Evolutionary conservation across 257 asterid species (phyloP), one percentile per base, ranked within the genome.

Genomic region (Salvia miltiorrhiza): DNA sequence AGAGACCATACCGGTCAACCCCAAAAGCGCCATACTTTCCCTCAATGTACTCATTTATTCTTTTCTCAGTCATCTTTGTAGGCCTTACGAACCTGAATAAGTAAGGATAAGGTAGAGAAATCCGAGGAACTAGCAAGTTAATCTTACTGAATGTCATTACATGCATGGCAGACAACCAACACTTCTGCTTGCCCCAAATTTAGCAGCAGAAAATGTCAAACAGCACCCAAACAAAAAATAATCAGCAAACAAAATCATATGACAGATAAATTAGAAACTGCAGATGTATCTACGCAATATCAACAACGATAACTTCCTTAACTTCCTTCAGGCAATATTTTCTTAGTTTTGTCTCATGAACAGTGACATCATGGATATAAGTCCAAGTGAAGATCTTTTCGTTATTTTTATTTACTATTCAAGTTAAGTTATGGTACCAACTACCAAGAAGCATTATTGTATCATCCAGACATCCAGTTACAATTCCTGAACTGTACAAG

Each of bases 1-100:
- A 49, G 62, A 75, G 23, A 71, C 26, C 77, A 62, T 82, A 93
- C 99, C 99, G 80, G 64, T 94, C 97, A 72, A 94, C 90, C 52
- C 99, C 95, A 2, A 94, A 73, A 53, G 78, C 62, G 62, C 99
- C 97, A 71, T 91, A 94, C 73, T 94, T 94, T 37, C 97, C 95
- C 71, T 87, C 92, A 56, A 94, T 89, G 70, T 94, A 94, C 71
- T 89, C 82, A 49, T 83, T 76, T 73, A 80, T 82, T 77, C 97
- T 86, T 67, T 76, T 62, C 78, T 89, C 92, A 3, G 75, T 75
- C 99, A 94, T 91, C 80, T 76, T 81, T 19, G 93, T 75, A 60
- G 99, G 99, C 77, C 95, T 84, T 32, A 94, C 99, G 76, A 94
- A 94, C 93, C 99, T 94, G 90, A 20, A 53, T 45, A 60, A 64